phyloP scores from a whole-genome alignment of 192 early-diverging fungal genomes.

The Coemansia sp. region DNA sequence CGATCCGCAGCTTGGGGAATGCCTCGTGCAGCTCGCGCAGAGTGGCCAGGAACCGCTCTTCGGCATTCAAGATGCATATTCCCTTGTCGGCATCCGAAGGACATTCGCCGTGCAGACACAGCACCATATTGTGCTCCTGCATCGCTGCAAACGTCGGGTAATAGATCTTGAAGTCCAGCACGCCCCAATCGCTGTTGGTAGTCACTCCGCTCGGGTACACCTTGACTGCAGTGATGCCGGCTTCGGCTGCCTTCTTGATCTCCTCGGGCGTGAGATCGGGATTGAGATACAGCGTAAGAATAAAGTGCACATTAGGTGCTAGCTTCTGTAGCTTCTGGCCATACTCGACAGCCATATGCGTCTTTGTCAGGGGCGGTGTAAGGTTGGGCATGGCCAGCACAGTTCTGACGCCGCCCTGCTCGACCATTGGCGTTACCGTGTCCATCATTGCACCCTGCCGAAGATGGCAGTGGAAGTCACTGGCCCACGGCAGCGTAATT shows the following conservation, averaged over 20 bases:
- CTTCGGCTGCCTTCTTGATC: conserved; percentile 76
- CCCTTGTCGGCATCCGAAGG: conserved; percentile 82
- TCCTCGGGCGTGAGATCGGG: conserved; percentile 89
- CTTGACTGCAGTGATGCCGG: conserved; percentile 88
- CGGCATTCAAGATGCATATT: conserved; percentile 94
- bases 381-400: conserved; percentile 98
- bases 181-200: conserved; percentile 94
- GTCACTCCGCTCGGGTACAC: conserved; percentile 96
- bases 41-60: conserved; percentile 86
- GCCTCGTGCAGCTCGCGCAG: conserved; percentile 80
- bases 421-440: conserved; percentile 79
- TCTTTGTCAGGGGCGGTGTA: conserved; percentile 83
- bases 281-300: conserved; percentile 90
- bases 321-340: conserved; percentile 73
- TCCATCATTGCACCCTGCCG: conserved; percentile 91
- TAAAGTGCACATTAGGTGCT: conserved; percentile 82
- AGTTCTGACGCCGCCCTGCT: conserved; percentile 75
- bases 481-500: conserved; percentile 68
- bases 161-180: conserved; percentile 69
- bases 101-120: conserved; percentile 95
- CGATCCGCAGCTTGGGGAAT: conserved; percentile 93
- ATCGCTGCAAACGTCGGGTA: conserved; percentile 94
- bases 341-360: conserved; percentile 85
- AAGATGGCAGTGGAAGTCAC: conserved; percentile 93
- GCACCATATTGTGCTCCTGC: conserved; percentile 89